Evolutionary conservation across 129 eudicot species (phyloP).

Genomic region (Flaveria robusta): DNA sequence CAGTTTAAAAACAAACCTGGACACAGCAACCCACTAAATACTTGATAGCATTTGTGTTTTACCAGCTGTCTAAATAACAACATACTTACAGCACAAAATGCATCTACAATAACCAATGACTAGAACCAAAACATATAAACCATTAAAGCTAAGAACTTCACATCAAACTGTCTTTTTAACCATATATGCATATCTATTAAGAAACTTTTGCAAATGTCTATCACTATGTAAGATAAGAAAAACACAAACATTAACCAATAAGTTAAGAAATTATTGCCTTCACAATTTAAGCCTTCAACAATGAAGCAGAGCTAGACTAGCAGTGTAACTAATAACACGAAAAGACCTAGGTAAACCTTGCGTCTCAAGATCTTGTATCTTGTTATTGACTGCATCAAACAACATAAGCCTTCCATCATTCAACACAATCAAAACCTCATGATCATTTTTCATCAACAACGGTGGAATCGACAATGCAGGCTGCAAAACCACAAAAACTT

Average conservation of each 20-base stretch:
- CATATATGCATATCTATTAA: not conserved
- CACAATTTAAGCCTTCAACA: conserved; percentile 7
- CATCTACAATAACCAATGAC: conserved; percentile 4
- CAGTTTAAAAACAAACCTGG: too few relatives aligned
- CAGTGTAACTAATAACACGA: conserved; percentile 30
- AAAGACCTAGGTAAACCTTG: conserved; percentile 37
- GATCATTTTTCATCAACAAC: conserved; percentile 26
- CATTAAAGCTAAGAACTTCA: conserved; percentile 18
- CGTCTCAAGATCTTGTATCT: conserved; percentile 29
- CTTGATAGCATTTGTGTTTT: too few relatives aligned
- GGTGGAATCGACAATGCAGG: conserved; percentile 31
- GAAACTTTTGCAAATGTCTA: not conserved
- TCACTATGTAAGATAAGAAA: conserved; percentile 5
- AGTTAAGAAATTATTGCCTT: conserved; percentile 2
- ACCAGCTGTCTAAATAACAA: too few relatives aligned
- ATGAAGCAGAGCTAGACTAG: conserved; percentile 49
- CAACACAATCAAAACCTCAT: conserved; percentile 36
- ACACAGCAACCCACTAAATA: too few relatives aligned
- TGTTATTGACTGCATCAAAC: conserved; percentile 33
- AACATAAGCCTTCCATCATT: conserved; percentile 37
- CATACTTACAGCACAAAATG: not conserved
- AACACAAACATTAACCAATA: not conserved
- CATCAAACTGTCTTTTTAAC: conserved; percentile 4
- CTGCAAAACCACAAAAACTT: conserved; percentile 27
- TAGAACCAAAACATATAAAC: not conserved